Evolutionary conservation across 2,329 filamentous ascomycete genomes (phyloP).

Genomic region (Periconia sp.): DNA sequence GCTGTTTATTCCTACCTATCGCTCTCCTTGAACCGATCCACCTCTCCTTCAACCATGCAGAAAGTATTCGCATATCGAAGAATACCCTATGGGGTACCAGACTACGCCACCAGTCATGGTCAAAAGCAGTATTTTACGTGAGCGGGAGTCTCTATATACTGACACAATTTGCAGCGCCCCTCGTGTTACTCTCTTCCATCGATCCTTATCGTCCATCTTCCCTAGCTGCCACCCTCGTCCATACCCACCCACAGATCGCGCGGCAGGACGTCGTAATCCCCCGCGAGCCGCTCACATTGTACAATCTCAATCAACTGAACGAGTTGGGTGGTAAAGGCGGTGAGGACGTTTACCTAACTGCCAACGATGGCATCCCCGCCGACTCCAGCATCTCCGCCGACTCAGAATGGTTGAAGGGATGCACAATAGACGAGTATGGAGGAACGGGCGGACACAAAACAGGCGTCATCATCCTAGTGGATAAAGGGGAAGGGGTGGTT

Average conservation of each 20-base stretch:
- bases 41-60: neutral
- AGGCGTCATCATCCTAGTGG: constrained; percentile 56
- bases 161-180: constrained; percentile 32
- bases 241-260: constrained; percentile 40
- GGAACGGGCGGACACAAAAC: constrained; percentile 49
- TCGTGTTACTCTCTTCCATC: constrained; percentile 42
- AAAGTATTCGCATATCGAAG: neutral
- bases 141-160: neutral
- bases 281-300: constrained; percentile 34
- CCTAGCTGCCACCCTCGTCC: constrained; percentile 36
- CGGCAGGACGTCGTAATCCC: constrained; percentile 13
- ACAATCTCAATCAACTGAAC: constrained; percentile 44
- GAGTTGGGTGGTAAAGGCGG: constrained; percentile 16
- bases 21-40: neutral
- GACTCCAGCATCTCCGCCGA: constrained; percentile 35
- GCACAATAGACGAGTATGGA: constrained; percentile 52
- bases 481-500: constrained; percentile 53
- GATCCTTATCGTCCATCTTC: constrained; percentile 46
- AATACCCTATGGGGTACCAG: neutral
- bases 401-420: constrained; percentile 50
- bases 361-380: constrained; percentile 39
- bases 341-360: constrained; percentile 43
- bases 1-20: neutral
- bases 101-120: neutral
- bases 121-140: neutral